Base-by-base conservation (phyloP, 495 filamentous ascomycete species). In the Neurospora sublineolata region DNA sequence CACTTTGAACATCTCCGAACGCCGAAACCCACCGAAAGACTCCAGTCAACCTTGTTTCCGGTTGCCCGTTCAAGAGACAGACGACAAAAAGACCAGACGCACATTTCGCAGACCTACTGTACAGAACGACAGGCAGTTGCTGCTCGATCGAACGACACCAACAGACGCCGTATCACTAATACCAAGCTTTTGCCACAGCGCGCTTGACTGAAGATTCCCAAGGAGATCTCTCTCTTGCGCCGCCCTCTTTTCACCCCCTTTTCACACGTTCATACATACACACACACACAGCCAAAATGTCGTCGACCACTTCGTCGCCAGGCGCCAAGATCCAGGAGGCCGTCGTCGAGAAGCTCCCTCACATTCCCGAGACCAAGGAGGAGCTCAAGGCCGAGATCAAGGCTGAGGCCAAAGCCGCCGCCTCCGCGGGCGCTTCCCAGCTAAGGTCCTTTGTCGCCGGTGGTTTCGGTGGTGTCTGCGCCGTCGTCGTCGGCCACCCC, bases 401-500 rank as follows among this genome's bases (percentile, higher is more conserved):
- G 72, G 83, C 80, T 67, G 84, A 83, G 7, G 83, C 82, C 46
- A 77, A 84, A 72, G 83, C 80, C 10, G 86, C 82, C 7, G 79
- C 84, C 16, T 82, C 80, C 27, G 79, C 85, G n/a, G 75, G 84
- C 36, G 74, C 80, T 12, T 76, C 83, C 0, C 85, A 83, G 71
- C 72, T 96, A 52, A 91, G 94, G 42, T 95, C 94, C 20, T 87
- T 98, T 39, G 91, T 84, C 16, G 94, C 94, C 3, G 95, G 96
- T 74, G 96, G 93, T 39, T 94, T 94, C 69, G 95, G 95, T 72
- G 96, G 96, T 77, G 84, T 98, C 38, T 97, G 92, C 82, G 94
- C 95, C 37, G 96, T 98, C 52, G 75, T 99, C 27, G 89, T 94
- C 73, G 95, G 95, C 52, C 96, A 98, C 82, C 95, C 95, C 9